A percentile compares a stretch with the other conserved stretches of the same genome.
Evolutionary conservation across 1,284 basidiomycete genomes (phyloP).

Genomic region (Vanrija pseudolonga): DNA sequence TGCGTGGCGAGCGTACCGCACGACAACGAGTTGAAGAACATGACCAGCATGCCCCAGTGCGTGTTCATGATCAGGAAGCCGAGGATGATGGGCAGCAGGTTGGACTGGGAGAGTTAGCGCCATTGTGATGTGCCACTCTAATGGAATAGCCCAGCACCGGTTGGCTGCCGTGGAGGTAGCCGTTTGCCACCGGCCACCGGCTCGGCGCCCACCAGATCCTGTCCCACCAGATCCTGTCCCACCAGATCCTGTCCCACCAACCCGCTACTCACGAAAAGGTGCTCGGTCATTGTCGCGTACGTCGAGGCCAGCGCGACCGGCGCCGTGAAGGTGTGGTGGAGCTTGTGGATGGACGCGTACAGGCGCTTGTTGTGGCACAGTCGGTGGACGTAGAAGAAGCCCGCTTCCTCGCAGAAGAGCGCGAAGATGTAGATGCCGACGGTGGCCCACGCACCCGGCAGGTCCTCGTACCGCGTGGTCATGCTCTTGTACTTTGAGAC

Average conservation of each 20-base stretch:
- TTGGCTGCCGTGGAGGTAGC: no score
- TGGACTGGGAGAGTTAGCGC: slow-evolving; percentile 9
- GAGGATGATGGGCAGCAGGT: slow-evolving; percentile 14
- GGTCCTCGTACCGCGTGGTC: neutral
- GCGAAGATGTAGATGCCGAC: slow-evolving; percentile 10
- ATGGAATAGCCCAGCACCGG: no score
- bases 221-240: no score
- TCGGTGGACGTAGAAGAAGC: slow-evolving; percentile 17
- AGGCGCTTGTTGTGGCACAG: slow-evolving; percentile 5
- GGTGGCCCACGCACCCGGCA: slow-evolving; percentile 9
- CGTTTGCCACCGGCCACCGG: no score
- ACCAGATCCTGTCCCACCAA: no score
- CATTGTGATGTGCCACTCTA: no score
- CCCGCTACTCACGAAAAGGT: slow-evolving; percentile 7
- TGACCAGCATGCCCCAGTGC: slow-evolving; percentile 15
- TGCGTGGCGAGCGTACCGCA: slow-evolving; percentile 17
- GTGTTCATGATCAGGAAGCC: slow-evolving; percentile 8
- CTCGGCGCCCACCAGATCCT: no score
- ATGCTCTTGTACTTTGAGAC: neutral
- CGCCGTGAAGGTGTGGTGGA: slow-evolving; percentile 20
- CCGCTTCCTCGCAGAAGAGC: slow-evolving; percentile 16
- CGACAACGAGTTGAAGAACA: slow-evolving; percentile 16
- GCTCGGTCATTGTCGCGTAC: slow-evolving; percentile 18
- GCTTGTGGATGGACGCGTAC: slow-evolving; percentile 16
- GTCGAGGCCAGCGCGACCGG: slow-evolving; percentile 18